Evolutionary conservation across 352 stramenopile species (phyloP).

Genomic region (Pythium phragmiticola): DNA sequence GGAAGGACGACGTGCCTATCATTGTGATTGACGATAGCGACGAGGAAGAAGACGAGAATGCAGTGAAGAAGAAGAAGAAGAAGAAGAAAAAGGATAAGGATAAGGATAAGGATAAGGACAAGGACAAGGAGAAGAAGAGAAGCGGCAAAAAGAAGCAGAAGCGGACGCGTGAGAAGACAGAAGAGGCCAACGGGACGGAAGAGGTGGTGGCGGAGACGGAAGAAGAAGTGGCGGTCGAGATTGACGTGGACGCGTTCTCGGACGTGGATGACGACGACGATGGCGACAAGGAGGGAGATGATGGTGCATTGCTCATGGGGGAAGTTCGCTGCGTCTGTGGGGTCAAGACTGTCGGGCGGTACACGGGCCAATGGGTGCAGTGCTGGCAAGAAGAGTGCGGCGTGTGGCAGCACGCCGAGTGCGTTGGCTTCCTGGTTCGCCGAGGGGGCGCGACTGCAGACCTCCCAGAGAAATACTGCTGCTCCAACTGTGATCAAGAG

Average conservation of each 20-base stretch:
- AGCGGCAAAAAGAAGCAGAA: slow-evolving; percentile 8
- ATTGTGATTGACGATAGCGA: slow-evolving; percentile 23
- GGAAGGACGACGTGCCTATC: slow-evolving; percentile 17
- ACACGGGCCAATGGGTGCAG: slow-evolving; percentile 66
- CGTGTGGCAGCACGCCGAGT: slow-evolving; percentile 73
- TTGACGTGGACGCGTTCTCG: background rate
- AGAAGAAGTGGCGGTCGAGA: slow-evolving; percentile 16
- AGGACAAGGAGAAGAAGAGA: background rate
- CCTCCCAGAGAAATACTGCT: slow-evolving; percentile 35
- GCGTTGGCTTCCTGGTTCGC: slow-evolving; percentile 46
- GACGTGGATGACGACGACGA: slow-evolving; percentile 7
- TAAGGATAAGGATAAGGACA: background rate
- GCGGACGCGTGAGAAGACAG: background rate
- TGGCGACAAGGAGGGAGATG: slow-evolving; percentile 20
- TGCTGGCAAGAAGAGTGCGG: slow-evolving; percentile 64
- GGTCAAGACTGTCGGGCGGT: slow-evolving; percentile 40
- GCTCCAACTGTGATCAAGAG: slow-evolving; percentile 44
- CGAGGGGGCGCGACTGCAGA: background rate
- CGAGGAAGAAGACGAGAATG: slow-evolving; percentile 4
- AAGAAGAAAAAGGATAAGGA: slow-evolving; percentile 8
- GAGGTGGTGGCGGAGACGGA: background rate
- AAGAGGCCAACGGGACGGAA: background rate
- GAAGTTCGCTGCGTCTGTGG: slow-evolving; percentile 64
- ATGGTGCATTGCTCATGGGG: slow-evolving; percentile 31
- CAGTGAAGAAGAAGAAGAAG: background rate